Evolutionary conservation across 306 rosid genomes (phyloP).

Genomic region (cucumber (Cucumis sativus)): DNA sequence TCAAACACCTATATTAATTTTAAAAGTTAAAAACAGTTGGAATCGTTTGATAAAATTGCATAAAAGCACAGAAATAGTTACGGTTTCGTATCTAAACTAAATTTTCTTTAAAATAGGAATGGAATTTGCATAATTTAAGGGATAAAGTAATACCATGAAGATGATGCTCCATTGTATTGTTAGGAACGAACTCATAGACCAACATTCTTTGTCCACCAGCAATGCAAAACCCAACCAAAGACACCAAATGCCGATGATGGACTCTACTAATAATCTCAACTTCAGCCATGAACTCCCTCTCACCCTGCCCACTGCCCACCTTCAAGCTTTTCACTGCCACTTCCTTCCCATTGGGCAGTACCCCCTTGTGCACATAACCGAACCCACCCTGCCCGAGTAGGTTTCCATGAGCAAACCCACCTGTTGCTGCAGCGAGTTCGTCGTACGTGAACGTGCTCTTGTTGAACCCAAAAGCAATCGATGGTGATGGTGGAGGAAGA

Average conservation of each 20-base stretch:
- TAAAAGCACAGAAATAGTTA: no score
- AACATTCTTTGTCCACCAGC: conserved; percentile 64
- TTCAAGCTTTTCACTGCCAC: conserved; percentile 79
- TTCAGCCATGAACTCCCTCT: conserved; percentile 77
- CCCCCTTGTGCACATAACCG: conserved; percentile 80
- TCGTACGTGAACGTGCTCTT: conserved; percentile 66
- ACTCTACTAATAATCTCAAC: conserved; percentile 80
- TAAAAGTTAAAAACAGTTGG: no score
- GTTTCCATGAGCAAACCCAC: conserved; percentile 33
- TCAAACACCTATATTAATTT: no score
- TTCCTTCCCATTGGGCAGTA: conserved; percentile 60
- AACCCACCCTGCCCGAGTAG: conserved; percentile 85
- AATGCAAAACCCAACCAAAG: conserved; percentile 69
- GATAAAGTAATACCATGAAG: neutral
- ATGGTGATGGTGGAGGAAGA: conserved; percentile 71
- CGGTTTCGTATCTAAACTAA: no score
- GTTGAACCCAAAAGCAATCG: conserved; percentile 42
- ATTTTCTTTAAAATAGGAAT: no score
- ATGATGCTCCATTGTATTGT: conserved; percentile 9
- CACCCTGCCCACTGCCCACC: conserved; percentile 64
- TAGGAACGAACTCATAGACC: conserved; percentile 30
- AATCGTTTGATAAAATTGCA: no score
- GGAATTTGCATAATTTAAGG: neutral
- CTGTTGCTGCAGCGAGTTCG: conserved; percentile 62
- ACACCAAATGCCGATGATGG: conserved; percentile 74